Conservation (phyloP, 2,329 filamentous ascomycete species). For the Epichloe sibirici region DNA sequence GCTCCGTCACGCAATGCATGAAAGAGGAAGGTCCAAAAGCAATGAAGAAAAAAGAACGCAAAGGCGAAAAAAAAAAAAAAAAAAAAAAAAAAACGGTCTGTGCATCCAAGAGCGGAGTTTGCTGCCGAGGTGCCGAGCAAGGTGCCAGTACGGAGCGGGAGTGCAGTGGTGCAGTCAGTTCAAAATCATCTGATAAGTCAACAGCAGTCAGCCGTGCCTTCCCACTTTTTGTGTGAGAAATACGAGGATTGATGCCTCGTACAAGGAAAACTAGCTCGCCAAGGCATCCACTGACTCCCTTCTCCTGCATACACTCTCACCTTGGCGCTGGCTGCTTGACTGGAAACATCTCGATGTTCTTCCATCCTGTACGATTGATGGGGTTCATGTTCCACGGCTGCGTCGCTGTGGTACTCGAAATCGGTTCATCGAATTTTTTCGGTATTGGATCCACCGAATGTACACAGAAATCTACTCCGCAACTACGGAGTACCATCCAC, state of each 20-base stretch:
- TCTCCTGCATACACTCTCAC: background rate
- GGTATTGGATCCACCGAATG: background rate
- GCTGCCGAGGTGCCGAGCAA: background rate
- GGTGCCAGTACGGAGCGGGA: background rate
- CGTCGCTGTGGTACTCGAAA: background rate
- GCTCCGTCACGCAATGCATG: too few relatives aligned
- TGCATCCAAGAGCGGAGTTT: too few relatives aligned
- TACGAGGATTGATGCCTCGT: conserved; percentile 2
- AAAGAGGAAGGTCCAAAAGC: too few relatives aligned
- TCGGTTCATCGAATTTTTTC: background rate
- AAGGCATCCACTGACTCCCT: background rate
- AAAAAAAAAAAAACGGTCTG: too few relatives aligned
- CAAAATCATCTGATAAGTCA: too few relatives aligned
- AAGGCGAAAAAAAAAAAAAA: too few relatives aligned
- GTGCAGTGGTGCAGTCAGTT: background rate
- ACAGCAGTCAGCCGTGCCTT: background rate
- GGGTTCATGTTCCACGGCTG: background rate
- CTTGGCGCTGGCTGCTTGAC: background rate
- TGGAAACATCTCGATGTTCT: background rate
- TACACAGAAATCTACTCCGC: too few relatives aligned
- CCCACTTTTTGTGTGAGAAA: conserved; percentile 2
- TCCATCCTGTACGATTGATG: background rate
- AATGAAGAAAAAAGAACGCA: too few relatives aligned
- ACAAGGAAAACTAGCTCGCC: background rate
- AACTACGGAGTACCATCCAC: too few relatives aligned